Percentiles rank a stretch among this genome's conserved stretches.
These are phyloP conservation scores for Microthyrium microscopicum DNA, from an alignment of 2,329 filamentous ascomycete genomes.

Conservation along the genomic window DNA sequence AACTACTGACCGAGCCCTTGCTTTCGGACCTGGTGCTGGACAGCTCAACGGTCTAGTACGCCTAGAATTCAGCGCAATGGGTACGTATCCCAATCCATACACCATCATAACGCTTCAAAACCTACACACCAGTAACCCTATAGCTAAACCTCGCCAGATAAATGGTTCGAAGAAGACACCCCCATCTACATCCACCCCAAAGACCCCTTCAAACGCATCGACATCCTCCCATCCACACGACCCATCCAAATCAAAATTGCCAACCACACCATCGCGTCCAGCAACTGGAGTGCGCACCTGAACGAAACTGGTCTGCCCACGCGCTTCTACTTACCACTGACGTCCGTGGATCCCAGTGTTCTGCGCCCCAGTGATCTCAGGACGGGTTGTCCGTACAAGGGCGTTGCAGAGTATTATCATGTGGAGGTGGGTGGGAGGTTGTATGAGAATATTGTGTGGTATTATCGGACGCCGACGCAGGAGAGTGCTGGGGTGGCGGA, in stretches of 20 bases:
- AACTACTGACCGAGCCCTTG: conserved; percentile 3
- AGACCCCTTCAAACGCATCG: conserved; percentile 49
- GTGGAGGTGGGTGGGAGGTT: conserved; percentile 24
- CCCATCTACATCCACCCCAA: conserved; percentile 47
- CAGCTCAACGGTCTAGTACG: conserved; percentile 10
- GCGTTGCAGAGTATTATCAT: conserved; percentile 45
- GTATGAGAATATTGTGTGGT: conserved; percentile 34
- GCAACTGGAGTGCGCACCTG: conserved; percentile 32
- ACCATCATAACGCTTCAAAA: too few relatives aligned
- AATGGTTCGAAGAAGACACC: conserved; percentile 42
- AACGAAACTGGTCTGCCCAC: conserved; percentile 43
- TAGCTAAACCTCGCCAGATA: conserved; percentile 16
- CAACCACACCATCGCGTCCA: conserved; percentile 32
- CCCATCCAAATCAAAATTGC: conserved; percentile 32
- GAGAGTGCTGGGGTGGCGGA: conserved; percentile 42
- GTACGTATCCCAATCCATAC: conserved; percentile 5
- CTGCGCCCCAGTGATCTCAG: conserved; percentile 33
- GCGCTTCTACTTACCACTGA: conserved; percentile 42
- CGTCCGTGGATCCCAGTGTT: conserved; percentile 29
- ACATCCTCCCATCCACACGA: conserved; percentile 40
- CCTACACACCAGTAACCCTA: conserved; percentile 1
- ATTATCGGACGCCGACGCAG: conserved; percentile 38
- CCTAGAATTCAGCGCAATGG: conserved; percentile 11
- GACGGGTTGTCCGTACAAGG: conserved; percentile 53
- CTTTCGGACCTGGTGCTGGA: conserved; percentile 9